Evolutionary conservation across 148 eudicot genomes (phyloP).

Genomic region (Talinum fruticosum): DNA sequence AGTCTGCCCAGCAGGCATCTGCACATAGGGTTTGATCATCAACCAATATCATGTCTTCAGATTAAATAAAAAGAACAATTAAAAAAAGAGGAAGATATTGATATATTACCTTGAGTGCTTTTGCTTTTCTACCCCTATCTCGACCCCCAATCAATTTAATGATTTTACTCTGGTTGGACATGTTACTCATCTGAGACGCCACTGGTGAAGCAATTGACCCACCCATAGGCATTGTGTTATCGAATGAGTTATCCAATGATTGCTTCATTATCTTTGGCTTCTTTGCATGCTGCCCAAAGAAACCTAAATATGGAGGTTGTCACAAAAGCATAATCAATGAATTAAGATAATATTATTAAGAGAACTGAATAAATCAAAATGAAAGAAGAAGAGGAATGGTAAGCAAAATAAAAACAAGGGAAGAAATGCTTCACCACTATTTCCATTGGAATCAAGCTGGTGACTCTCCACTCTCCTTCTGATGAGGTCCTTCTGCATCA

Average conservation of each 20-base stretch:
- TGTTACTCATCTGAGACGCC: conserved; percentile 86
- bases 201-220: conserved; percentile 79
- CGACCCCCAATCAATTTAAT: conserved; percentile 70
- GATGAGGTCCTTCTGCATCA: conserved; percentile 62
- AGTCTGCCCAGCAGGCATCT: conserved; percentile 61
- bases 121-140: conserved; percentile 69
- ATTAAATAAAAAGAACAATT: not conserved
- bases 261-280: conserved; percentile 65
- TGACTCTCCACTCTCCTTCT: conserved; percentile 60
- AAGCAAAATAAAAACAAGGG: not conserved
- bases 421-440: conserved; percentile 43
- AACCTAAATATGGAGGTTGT: conserved; percentile 36
- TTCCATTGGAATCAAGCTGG: conserved; percentile 72
- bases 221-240: conserved; percentile 47
- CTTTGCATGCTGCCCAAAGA: conserved; percentile 62
- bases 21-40: conserved; percentile 29
- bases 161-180: conserved; percentile 77
- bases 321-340: conserved; percentile 6
- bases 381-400: not conserved
- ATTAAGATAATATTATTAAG: not conserved
- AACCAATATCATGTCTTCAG: conserved; percentile 8
- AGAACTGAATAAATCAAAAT: not conserved
- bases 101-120: conserved; percentile 58
- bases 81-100: not conserved
- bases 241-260: conserved; percentile 60